Conservation (phyloP, 2,329 filamentous ascomycete species). For the Colletotrichum phormii region DNA sequence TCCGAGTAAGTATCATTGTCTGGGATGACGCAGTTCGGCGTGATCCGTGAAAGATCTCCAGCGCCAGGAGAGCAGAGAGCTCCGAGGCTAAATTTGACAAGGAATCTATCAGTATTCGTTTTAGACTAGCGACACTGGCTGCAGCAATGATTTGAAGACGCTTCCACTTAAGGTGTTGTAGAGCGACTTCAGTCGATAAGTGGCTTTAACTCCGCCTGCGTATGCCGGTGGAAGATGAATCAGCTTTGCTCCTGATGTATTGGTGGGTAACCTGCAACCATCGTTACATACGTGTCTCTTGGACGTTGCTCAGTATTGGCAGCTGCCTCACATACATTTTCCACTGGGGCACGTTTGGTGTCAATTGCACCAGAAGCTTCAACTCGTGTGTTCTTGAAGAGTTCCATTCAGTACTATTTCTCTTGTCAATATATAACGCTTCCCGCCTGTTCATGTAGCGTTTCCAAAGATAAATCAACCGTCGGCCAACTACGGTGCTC, state of each 20-base stretch:
- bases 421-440: not conserved
- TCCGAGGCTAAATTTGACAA: no score
- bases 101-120: not conserved
- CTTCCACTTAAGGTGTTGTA: not conserved
- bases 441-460: not conserved
- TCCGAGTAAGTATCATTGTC: not conserved
- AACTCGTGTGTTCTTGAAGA: no score
- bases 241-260: no score
- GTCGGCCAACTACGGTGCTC: not conserved
- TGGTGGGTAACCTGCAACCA: not conserved
- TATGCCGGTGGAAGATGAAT: no score
- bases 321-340: no score
- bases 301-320: not conserved
- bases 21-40: not conserved
- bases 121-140: not conserved
- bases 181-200: not conserved
- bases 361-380: no score
- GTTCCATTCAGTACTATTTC: no score
- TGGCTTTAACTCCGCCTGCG: not conserved
- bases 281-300: not conserved
- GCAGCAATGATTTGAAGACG: not conserved
- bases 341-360: no score
- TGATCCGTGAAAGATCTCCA: not conserved
- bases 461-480: not conserved
- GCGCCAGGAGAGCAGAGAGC: no score